A percentile compares a stretch with the other conserved stretches of the same genome.
Conservation (phyloP, 2,329 filamentous ascomycete species). For the Aspergillus eucalypticola region DNA sequence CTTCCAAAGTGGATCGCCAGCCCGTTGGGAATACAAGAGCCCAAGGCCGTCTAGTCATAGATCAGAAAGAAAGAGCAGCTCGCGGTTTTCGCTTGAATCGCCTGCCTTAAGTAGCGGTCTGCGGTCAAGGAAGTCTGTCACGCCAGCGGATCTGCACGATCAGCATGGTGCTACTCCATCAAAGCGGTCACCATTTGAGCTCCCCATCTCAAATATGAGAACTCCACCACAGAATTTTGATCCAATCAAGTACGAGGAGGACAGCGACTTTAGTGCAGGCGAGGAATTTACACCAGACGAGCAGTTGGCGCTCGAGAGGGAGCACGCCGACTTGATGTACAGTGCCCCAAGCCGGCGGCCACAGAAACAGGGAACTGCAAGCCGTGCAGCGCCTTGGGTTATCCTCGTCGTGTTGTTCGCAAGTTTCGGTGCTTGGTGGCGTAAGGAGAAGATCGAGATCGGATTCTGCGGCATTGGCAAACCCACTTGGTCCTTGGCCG, state of each 20-base stretch:
- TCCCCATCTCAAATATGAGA: slow-evolving; percentile 44
- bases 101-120: slow-evolving; percentile 27
- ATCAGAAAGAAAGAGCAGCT: slow-evolving; percentile 52
- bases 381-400: slow-evolving; percentile 67
- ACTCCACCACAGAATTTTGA: slow-evolving; percentile 43
- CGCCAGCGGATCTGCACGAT: slow-evolving; percentile 43
- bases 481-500: slow-evolving; percentile 58
- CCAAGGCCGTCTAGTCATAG: slow-evolving; percentile 18
- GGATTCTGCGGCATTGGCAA: slow-evolving; percentile 89
- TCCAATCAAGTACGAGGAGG: slow-evolving; percentile 40
- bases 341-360: slow-evolving; percentile 23
- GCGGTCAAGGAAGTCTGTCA: slow-evolving; percentile 35
- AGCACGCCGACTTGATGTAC: slow-evolving; percentile 56
- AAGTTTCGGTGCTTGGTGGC: slow-evolving; percentile 78
- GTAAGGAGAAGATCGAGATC: slow-evolving; percentile 93
- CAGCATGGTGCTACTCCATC: slow-evolving; percentile 57
- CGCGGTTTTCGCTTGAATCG: slow-evolving; percentile 43
- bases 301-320: slow-evolving; percentile 74
- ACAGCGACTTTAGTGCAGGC: slow-evolving; percentile 61
- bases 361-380: slow-evolving; percentile 46
- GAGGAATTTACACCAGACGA: slow-evolving; percentile 96
- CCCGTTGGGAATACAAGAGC: slow-evolving; percentile 52
- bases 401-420: slow-evolving; percentile 69
- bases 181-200: slow-evolving; percentile 60
- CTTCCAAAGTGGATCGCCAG: slow-evolving; percentile 81